Evolutionary conservation across 345 rosid species (phyloP), one percentile per base, ranked within the genome.

Genomic region (Citrus mangshanensis): DNA sequence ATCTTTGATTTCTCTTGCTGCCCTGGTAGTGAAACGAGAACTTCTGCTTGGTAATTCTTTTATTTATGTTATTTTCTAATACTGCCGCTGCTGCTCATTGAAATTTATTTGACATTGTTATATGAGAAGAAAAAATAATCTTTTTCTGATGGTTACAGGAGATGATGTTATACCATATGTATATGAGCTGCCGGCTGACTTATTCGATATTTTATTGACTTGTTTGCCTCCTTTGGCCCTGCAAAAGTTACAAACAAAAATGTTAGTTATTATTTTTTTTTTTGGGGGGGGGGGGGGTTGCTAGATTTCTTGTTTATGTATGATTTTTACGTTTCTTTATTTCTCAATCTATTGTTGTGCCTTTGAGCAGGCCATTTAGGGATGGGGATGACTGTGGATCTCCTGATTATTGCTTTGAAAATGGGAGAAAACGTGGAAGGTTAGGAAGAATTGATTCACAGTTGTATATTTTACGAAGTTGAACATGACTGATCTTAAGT

Each of bases 381-480:
- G 81, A 85, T 10, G 86, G 68, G 82, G 80, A 88, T 74, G 85
- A 75, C 63, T 88, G 85, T 67, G 95, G 86, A 40, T 66, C 69
- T 68, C 61, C 72, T 5, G 79, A 82, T 81, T 87, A 79, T 80
- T 81, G 78, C 80, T 73, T 71, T 34, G 77, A 63, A 54, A 76
- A 18, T 78, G 93, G 92, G 34, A 86, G 87, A 84, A 95, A 95
- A 84, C 90, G 94, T 12, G 34, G 79, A 68, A 92, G 98, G 97
- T 95, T 42, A 9, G 76, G 64, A 51, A 37, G n/a, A 68, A 22
- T 62, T 9, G 58, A 9, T 24, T 66, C 24, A 54, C 58, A 54
- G 58, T 18, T 5, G 58, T 18, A 51, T n/a, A 4, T 64, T 60
- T 42, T 7, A 18, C 1, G 24, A 49, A 28, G 24, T 16, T 13